Evolutionary conservation across 2,329 filamentous ascomycete genomes (phyloP).

Genomic region (Fusarium annulatum): DNA sequence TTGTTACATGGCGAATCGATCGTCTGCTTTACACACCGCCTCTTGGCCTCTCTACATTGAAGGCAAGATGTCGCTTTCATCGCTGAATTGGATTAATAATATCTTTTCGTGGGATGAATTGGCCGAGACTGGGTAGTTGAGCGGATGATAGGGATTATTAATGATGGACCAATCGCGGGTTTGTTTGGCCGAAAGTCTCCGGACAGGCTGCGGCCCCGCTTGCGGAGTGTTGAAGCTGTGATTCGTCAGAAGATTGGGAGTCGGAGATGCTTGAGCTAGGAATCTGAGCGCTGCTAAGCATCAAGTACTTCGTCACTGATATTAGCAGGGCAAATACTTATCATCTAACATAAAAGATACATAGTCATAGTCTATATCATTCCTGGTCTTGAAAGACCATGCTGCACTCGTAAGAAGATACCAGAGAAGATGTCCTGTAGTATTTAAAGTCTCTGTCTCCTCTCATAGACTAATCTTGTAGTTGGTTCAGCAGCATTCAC

Average conservation of each 20-base stretch:
- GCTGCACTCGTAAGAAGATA: neutral
- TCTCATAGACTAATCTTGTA: fast-evolving
- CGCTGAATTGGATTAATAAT: neutral
- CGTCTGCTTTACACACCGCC: neutral
- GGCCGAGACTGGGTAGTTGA: neutral
- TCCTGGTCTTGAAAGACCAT: neutral
- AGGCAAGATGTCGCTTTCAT: constrained; percentile 9
- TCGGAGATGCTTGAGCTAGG: neutral
- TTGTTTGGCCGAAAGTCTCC: neutral
- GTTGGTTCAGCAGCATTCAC: neutral
- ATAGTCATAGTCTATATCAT: fast-evolving
- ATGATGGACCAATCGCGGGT: neutral
- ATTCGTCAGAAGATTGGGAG: neutral
- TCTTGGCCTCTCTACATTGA: constrained; percentile 2
- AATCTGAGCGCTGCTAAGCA: fast-evolving
- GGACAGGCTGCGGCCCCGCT: neutral
- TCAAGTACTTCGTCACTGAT: fast-evolving
- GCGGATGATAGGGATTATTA: neutral
- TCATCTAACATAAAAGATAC: fast-evolving
- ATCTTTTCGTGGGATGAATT: neutral
- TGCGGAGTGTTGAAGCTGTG: neutral
- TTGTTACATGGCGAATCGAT: neutral
- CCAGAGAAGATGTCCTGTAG: fast-evolving
- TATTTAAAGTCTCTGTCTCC: neutral
- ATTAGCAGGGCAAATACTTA: fast-evolving